These are phyloP conservation scores for Fusarium praegraminearum DNA, from an alignment of 2,329 filamentous ascomycete genomes.

Conservation along the genomic window DNA sequence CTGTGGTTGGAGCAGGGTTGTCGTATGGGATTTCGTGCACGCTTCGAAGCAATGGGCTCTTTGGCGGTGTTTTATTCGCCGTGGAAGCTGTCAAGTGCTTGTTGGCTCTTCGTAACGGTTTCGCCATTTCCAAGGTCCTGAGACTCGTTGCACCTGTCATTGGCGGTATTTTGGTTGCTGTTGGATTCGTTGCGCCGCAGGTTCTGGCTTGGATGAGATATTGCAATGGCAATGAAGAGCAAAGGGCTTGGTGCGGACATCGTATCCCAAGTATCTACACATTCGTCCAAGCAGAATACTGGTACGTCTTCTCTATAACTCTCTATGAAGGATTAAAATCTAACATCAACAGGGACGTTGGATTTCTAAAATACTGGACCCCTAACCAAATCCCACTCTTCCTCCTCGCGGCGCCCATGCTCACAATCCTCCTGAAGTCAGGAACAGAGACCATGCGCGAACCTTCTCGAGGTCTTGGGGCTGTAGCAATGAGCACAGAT, in stretches of 20 bases:
- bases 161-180: slow-evolving; percentile 75
- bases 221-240: slow-evolving; percentile 60
- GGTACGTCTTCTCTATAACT: slow-evolving; percentile 67
- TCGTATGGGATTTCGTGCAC: slow-evolving; percentile 78
- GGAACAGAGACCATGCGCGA: slow-evolving; percentile 57
- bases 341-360: slow-evolving; percentile 76
- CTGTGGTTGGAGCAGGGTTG: slow-evolving; percentile 72
- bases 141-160: slow-evolving; percentile 70
- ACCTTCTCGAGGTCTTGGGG: slow-evolving; percentile 28
- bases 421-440: slow-evolving; percentile 72
- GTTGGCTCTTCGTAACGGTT: slow-evolving; percentile 41
- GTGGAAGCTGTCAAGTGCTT: slow-evolving; percentile 64
- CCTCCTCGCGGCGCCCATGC: slow-evolving; percentile 81
- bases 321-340: slow-evolving; percentile 16
- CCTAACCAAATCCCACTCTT: slow-evolving; percentile 88
- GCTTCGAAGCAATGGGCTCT: slow-evolving; percentile 86
- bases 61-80: slow-evolving; percentile 83
- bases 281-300: slow-evolving; percentile 91
- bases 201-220: slow-evolving; percentile 78
- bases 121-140: slow-evolving; percentile 57
- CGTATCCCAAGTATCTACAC: slow-evolving; percentile 88
- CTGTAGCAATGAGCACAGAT: slow-evolving; percentile 9
- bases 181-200: slow-evolving; percentile 80
- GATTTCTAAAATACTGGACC: slow-evolving; percentile 92
- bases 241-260: slow-evolving; percentile 79